Evolutionary conservation across 2,329 filamentous ascomycete genomes (phyloP).

Genomic region (Alternaria novae-zelandiae): DNA sequence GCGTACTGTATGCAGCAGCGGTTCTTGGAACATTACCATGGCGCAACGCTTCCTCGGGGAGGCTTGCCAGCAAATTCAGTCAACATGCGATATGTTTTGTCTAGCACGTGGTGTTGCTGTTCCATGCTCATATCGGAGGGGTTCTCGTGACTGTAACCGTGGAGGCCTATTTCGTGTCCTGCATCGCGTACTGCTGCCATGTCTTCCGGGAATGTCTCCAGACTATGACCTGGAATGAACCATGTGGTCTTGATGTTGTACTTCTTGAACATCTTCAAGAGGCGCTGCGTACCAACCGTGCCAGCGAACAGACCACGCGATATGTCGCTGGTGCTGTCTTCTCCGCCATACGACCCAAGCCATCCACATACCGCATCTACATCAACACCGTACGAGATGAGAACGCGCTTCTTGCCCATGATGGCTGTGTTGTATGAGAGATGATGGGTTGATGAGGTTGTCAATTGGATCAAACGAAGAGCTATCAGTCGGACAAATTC

Average conservation of each 20-base stretch:
- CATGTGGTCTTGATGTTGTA: conserved; percentile 74
- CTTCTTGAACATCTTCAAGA: conserved; percentile 74
- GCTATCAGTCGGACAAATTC: not conserved
- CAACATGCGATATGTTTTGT: conserved; percentile 75
- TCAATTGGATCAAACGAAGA: not conserved
- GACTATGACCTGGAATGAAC: conserved; percentile 67
- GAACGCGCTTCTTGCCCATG: conserved; percentile 60
- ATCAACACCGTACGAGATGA: conserved; percentile 72
- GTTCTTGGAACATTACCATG: conserved; percentile 56
- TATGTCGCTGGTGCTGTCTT: conserved; percentile 75
- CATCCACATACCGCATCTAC: conserved; percentile 72
- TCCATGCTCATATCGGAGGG: conserved; percentile 72
- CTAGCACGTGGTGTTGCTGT: conserved; percentile 75
- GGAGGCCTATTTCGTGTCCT: conserved; percentile 70
- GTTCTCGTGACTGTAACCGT: conserved; percentile 75
- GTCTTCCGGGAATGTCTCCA: conserved; percentile 71
- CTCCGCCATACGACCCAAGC: conserved; percentile 75
- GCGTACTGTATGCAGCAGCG: conserved; percentile 44
- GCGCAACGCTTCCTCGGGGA: conserved; percentile 74
- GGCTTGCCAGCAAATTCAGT: conserved; percentile 73
- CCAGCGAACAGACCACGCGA: conserved; percentile 73
- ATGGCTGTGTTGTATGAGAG: not conserved
- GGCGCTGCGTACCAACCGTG: conserved; percentile 68
- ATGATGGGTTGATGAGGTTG: not conserved
- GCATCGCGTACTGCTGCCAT: conserved; percentile 63